phyloP scores from a whole-genome alignment of 2,329 filamentous ascomycete genomes.

The Fusarium mexicanum region DNA sequence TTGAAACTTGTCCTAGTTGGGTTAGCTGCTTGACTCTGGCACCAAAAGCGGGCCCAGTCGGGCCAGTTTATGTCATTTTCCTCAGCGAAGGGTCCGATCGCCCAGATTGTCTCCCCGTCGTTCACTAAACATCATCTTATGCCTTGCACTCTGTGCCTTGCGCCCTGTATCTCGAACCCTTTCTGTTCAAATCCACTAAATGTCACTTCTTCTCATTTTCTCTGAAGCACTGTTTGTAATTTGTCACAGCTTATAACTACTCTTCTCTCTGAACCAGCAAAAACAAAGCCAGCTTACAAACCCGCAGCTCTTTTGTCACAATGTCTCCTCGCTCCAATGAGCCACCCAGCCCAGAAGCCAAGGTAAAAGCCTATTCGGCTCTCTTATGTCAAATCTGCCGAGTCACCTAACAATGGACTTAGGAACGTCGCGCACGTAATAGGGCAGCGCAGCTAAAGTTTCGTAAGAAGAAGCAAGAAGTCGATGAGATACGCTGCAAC shows the following conservation, averaged over 20 bases:
- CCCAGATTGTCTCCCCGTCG: not conserved
- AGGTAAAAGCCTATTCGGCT: not conserved
- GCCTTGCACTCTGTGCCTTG: not conserved
- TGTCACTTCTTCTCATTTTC: fast-evolving
- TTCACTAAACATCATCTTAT: not conserved
- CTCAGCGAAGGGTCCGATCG: not conserved
- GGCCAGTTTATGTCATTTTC: not conserved
- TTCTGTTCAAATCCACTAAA: not conserved
- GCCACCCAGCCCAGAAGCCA: not conserved
- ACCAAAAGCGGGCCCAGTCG: not conserved
- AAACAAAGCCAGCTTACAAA: not conserved
- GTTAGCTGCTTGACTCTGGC: not conserved
- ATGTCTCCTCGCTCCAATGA: not conserved
- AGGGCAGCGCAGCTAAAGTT: not conserved
- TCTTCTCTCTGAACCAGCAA: too few relatives aligned
- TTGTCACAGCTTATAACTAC: not conserved
- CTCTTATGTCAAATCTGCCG: not conserved
- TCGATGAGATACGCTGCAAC: not conserved
- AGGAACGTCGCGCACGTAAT: conserved; percentile 1
- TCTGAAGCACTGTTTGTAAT: too few relatives aligned
- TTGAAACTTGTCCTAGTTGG: not conserved
- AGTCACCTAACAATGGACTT: not conserved
- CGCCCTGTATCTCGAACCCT: not conserved
- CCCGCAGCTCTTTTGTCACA: not conserved
- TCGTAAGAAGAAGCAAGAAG: not conserved